Conservation (phyloP, 768 basidiomycete species). For the Rubroboletus pulcherrimus region DNA sequence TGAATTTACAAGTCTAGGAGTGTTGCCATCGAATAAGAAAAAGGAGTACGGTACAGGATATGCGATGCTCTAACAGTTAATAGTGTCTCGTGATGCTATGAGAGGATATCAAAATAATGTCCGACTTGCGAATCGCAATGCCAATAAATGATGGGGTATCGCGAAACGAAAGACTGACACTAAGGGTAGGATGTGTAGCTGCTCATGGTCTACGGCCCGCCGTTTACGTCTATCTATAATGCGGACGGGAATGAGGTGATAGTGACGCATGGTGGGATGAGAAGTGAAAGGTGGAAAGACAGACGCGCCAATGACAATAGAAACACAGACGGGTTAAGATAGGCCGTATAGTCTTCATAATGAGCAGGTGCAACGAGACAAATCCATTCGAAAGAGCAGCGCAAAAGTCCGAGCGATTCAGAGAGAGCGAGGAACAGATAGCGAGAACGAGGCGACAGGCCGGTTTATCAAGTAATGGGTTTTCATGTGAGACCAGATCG, state of each 20-base stretch:
- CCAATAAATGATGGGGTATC: conserved; percentile 44
- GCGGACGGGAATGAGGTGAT: conserved; percentile 27
- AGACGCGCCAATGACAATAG: conserved; percentile 32
- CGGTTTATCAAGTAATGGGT: conserved; percentile 20
- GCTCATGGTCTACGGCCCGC: conserved; percentile 45
- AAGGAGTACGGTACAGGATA: conserved; percentile 41
- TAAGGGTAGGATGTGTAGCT: conserved; percentile 36
- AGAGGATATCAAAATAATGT: conserved; percentile 39
- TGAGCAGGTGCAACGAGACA: conserved; percentile 55
- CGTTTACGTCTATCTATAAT: conserved; percentile 43
- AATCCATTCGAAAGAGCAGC: conserved; percentile 62
- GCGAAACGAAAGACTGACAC: conserved; percentile 50
- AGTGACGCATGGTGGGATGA: conserved; percentile 22
- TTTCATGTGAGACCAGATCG: conserved; percentile 23
- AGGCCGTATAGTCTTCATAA: conserved; percentile 42
- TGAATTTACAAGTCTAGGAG: conserved; percentile 11
- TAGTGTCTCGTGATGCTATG: conserved; percentile 57
- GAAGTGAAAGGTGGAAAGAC: conserved; percentile 10
- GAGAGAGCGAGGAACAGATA: conserved; percentile 30
- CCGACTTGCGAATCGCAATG: conserved; percentile 48
- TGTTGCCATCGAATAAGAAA: conserved; percentile 25
- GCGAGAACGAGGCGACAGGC: conserved; percentile 16
- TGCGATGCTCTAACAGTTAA: conserved; percentile 66
- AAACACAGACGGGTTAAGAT: conserved; percentile 40
- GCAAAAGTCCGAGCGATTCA: conserved; percentile 43